These are phyloP conservation scores for Hericium erinaceus DNA, from an alignment of 768 basidiomycete genomes.

Conservation along the genomic window DNA sequence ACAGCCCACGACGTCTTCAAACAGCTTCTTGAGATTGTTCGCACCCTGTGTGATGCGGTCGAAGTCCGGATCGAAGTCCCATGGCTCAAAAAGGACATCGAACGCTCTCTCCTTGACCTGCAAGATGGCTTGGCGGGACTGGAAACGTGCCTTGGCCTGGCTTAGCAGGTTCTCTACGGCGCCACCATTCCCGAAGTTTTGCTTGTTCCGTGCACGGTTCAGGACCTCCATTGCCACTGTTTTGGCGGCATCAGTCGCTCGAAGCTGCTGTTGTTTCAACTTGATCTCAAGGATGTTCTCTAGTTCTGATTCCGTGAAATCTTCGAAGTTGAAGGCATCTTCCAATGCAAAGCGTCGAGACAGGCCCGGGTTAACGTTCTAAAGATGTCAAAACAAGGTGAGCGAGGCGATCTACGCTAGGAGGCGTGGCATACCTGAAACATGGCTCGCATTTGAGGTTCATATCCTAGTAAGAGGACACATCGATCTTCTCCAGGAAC, in stretches of 20 bases:
- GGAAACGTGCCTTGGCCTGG: constrained; percentile 19
- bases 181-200: constrained; percentile 25
- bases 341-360: constrained; percentile 60
- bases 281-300: constrained; percentile 44
- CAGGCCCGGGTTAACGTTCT: constrained; percentile 67
- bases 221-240: constrained; percentile 40
- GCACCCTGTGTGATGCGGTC: constrained; percentile 39
- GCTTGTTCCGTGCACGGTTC: constrained; percentile 19
- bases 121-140: constrained; percentile 14
- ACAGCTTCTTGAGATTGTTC: constrained; percentile 43
- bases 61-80: constrained; percentile 55
- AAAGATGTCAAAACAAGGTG: not conserved
- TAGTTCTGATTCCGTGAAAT: constrained; percentile 49
- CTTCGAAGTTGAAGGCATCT: constrained; percentile 59
- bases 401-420: not conserved
- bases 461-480: constrained; percentile 56
- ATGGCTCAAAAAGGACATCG: constrained; percentile 27
- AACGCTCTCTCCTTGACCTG: constrained; percentile 6
- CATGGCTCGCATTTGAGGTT: constrained; percentile 60
- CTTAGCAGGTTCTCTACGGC: constrained; percentile 24
- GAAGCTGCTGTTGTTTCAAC: constrained; percentile 45
- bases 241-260: constrained; percentile 48
- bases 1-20: constrained; percentile 55
- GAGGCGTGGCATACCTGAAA: constrained; percentile 41
- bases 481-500: constrained; percentile 63